Evolutionary conservation across 495 filamentous ascomycete species (phyloP).

Genomic region (Pyronema omphalodes): DNA sequence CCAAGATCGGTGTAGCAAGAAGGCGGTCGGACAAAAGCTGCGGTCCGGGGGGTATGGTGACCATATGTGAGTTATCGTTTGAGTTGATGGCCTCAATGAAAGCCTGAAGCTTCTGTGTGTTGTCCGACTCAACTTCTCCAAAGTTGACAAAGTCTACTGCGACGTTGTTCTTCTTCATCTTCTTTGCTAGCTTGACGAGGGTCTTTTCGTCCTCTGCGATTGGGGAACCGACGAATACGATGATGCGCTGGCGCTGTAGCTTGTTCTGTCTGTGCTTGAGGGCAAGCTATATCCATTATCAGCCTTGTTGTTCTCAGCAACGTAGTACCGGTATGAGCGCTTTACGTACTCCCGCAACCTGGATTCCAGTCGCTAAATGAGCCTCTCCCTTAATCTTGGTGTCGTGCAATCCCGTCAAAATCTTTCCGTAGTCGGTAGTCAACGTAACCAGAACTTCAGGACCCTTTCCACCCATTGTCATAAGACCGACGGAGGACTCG

Average conservation of each 20-base stretch:
- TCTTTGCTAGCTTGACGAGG: slow-evolving; percentile 76
- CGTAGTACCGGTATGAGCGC: slow-evolving; percentile 44
- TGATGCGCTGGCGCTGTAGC: slow-evolving; percentile 79
- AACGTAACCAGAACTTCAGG: slow-evolving; percentile 92
- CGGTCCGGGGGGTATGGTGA: slow-evolving; percentile 74
- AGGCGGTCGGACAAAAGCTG: slow-evolving; percentile 83
- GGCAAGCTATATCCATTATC: slow-evolving; percentile 53
- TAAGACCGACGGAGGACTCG: slow-evolving; percentile 88
- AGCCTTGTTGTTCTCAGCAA: slow-evolving; percentile 78
- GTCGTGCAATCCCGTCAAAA: slow-evolving; percentile 78
- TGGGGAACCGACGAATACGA: slow-evolving; percentile 86
- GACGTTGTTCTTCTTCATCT: slow-evolving; percentile 94
- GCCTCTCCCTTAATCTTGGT: slow-evolving; percentile 81
- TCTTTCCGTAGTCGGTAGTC: slow-evolving; percentile 86
- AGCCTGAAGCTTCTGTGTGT: slow-evolving; percentile 73
- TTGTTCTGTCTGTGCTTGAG: slow-evolving; percentile 97
- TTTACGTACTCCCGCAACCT: slow-evolving; percentile 69
- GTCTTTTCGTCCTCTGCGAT: slow-evolving; percentile 76
- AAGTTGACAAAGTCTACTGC: slow-evolving; percentile 87
- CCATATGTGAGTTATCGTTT: slow-evolving; percentile 74
- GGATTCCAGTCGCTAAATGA: slow-evolving; percentile 80
- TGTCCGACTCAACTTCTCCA: slow-evolving; percentile 79
- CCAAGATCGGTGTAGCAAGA: slow-evolving; percentile 76
- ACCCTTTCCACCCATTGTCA: slow-evolving; percentile 96
- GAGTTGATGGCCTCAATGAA: slow-evolving; percentile 87